Evolutionary conservation across 805 yeast genomes (phyloP), one percentile per base, ranked within the genome.

Genomic region (Clavispora carvajalis): DNA sequence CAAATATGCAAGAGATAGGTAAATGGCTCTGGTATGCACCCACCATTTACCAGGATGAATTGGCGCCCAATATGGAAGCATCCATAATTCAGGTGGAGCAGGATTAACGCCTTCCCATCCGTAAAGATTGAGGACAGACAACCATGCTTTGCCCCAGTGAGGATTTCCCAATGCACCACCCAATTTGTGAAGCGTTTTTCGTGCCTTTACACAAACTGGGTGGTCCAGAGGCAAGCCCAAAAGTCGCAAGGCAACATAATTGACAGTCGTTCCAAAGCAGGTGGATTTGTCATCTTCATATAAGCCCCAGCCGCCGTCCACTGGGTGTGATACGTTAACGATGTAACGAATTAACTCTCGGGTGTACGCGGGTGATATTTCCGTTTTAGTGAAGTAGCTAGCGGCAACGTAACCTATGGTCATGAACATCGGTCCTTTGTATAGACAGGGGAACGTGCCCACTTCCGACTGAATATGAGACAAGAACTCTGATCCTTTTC

Each of bases 271-370:
- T 5, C 99, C 99, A 59, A 90, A 90, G 50, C 93, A 93, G 0
- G 99, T 93, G 7, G 93, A 81, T 59, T 91, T 93, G 58, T 93
- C 99, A 38, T 79, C 80, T 4, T 89, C 78, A 59, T 93, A 97
- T 28, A 93, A 69, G 0, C 99, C 99, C 99, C 99, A 93, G 2
- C 99, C 99, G n/a, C 99, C 99, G 61, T 93, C 99, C 1, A 90
- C 96, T 0, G 97, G 97, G 58, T 93, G 96, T 0, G 97, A 82
- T 0, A 87, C 76, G 58, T 93, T 93, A n/a, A 88, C 86, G 13
- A 93, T 63, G 57, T 90, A 93, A 44, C 99, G 72, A 21, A 85
- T 78, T 55, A 93, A 63, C 61, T 93, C 99, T 11, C 65, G 63
- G 47, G 69, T 69, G 52, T 74, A 77, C 28, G 76, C 81, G 22